Percentiles rank a stretch among this genome's conserved stretches.
phyloP scores from a whole-genome alignment of 2,329 filamentous ascomycete species.

The Epichloe brachyelytri region DNA sequence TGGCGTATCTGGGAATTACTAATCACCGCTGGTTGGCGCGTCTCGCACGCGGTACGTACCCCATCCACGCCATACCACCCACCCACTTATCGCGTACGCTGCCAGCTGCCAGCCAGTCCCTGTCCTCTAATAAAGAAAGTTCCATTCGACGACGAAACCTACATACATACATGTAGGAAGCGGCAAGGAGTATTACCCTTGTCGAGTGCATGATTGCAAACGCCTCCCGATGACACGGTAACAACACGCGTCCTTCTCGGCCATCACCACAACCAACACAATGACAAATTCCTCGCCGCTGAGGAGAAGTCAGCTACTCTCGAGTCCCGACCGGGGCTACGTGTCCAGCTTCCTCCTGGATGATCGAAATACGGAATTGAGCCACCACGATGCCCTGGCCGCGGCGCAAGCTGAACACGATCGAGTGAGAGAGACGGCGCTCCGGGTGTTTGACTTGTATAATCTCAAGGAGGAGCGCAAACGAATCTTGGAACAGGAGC shows the following conservation, averaged over 20 bases:
- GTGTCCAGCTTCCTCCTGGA: constrained; percentile 49
- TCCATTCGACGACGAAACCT: too few species aligned
- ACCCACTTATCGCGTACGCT: too few species aligned
- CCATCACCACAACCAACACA: constrained; percentile 5
- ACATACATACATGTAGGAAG: background rate
- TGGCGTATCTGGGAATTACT: too few species aligned
- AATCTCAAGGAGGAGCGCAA: constrained; percentile 31
- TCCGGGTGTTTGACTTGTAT: constrained; percentile 35
- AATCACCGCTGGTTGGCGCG: too few species aligned
- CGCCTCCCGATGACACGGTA: background rate
- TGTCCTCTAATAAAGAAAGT: too few species aligned
- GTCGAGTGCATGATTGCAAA: too few species aligned
- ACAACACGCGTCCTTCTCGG: background rate
- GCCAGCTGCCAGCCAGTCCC: too few species aligned
- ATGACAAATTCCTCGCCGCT: constrained; percentile 34
- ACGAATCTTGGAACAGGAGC: constrained; percentile 30
- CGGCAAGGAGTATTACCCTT: background rate
- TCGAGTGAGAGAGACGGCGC: constrained; percentile 40
- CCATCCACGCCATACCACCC: too few species aligned
- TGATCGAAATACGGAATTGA: constrained; percentile 47
- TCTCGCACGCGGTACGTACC: too few species aligned
- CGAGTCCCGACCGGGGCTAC: constrained; percentile 32
- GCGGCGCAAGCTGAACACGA: constrained; percentile 55
- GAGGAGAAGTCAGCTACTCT: constrained; percentile 24
- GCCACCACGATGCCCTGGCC: constrained; percentile 52